These are phyloP conservation scores for Aspergillus niger DNA, from an alignment of 2,329 filamentous ascomycete species.

Conservation along the genomic window DNA sequence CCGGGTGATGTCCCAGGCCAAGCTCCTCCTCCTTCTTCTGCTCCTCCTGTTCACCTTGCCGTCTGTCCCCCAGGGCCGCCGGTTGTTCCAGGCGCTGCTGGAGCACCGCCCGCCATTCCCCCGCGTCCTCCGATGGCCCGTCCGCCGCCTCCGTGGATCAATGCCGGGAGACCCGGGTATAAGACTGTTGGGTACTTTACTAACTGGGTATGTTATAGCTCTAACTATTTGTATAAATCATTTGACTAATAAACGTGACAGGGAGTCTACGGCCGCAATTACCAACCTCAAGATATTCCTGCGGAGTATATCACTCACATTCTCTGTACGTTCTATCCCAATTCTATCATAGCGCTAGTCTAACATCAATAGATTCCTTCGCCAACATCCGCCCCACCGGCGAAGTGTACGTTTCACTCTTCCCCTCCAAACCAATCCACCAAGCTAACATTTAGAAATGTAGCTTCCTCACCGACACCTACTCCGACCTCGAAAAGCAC, in stretches of 20 bases:
- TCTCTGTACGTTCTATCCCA: slow-evolving; percentile 52
- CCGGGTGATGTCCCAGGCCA: background rate
- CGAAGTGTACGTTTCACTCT: slow-evolving; percentile 65
- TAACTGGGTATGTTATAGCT: slow-evolving; percentile 41
- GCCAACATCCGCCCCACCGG: slow-evolving; percentile 78
- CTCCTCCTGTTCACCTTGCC: background rate
- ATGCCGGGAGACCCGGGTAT: background rate
- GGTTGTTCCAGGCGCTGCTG: background rate
- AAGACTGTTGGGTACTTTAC: slow-evolving; percentile 46
- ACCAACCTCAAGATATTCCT: slow-evolving; percentile 81
- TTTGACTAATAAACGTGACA: slow-evolving; percentile 20
- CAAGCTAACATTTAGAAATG: background rate
- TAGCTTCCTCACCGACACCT: slow-evolving; percentile 58
- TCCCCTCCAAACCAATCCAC: background rate
- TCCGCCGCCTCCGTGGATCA: slow-evolving; percentile 1
- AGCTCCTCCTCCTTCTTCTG: background rate
- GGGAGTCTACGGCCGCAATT: slow-evolving; percentile 85
- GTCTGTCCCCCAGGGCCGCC: background rate
- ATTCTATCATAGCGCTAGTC: no score
- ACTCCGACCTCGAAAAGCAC: slow-evolving; percentile 68
- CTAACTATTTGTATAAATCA: no score
- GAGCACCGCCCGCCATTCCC: background rate
- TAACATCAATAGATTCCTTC: slow-evolving; percentile 62
- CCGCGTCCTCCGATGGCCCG: background rate
- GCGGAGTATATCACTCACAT: slow-evolving; percentile 81